Percentiles rank a stretch among this genome's conserved stretches.
These are phyloP conservation scores for Spinellus fusiger DNA, from an alignment of 192 early-diverging fungal genomes.

Conservation along the genomic window DNA sequence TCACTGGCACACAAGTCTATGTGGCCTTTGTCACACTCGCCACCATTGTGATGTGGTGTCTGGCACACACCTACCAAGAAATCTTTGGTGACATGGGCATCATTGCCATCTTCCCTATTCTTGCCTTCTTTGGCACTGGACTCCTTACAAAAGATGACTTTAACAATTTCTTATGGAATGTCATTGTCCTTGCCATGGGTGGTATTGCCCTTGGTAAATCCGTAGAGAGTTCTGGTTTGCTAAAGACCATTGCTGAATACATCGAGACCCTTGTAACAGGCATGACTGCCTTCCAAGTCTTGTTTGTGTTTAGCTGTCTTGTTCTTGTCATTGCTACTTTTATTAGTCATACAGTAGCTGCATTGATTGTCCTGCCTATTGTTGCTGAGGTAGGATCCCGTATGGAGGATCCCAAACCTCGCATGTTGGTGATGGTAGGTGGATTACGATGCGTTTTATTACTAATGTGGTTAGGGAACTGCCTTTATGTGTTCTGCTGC, in stretches of 20 bases:
- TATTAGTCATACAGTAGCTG: constrained; percentile 93
- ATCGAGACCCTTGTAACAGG: constrained; percentile 63
- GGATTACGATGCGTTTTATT: constrained; percentile 9
- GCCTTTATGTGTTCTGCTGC: constrained; percentile 85
- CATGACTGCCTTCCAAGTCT: constrained; percentile 63
- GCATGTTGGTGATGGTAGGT: constrained; percentile 73
- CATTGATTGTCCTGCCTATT: constrained; percentile 93
- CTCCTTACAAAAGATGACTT: constrained; percentile 94
- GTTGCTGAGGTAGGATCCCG: constrained; percentile 81
- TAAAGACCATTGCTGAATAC: constrained; percentile 66
- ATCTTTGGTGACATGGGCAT: constrained; percentile 95
- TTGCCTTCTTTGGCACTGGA: constrained; percentile 85
- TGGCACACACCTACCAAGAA: constrained; percentile 64
- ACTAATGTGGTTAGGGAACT: constrained; percentile 35
- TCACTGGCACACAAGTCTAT: constrained; percentile 65
- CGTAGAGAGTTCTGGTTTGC: constrained; percentile 80
- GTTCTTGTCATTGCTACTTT: constrained; percentile 86
- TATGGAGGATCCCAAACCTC: constrained; percentile 71
- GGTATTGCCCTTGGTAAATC: constrained; percentile 91
- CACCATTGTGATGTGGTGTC: constrained; percentile 89
- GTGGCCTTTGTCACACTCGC: constrained; percentile 63
- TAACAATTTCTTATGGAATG: constrained; percentile 94
- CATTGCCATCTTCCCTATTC: constrained; percentile 86
- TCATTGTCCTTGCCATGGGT: constrained; percentile 89
- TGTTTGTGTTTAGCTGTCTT: constrained; percentile 71